Base-by-base conservation (phyloP, 1,284 basidiomycete species). In the Tremellales sp. region DNA sequence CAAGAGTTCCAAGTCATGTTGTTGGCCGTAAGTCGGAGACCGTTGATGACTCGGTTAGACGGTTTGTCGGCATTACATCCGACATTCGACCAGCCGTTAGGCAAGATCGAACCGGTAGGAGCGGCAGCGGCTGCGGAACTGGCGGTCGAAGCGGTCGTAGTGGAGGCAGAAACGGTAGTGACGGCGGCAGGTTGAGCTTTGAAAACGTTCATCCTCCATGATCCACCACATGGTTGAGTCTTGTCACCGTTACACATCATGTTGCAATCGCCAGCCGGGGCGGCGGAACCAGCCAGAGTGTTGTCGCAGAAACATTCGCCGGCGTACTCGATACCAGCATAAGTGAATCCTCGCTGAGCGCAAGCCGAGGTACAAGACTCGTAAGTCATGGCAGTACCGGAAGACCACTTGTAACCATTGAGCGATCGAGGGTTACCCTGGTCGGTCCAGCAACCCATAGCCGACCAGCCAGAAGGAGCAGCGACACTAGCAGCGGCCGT, bases 261-360 rank as follows among this genome's bases (percentile, higher is more conserved):
- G 15, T 42, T 49, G 37, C 58, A 60, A 3, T 47, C 47, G 11
- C 43, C 42, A 22, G 46, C 22, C 4, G 26, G 10, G 3, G 35
- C 17, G 19, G 15, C 40, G n/a, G 26, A 19, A n/a, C n/a, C n/a
- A n/a, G n/a, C n/a, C n/a, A 27, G 35, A 22, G 39, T 27, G 29
- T 52, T 56, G 17, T 46, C 54, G 42, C 59, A 61, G 40, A 40
- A 59, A 36, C 59, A 61, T 43, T 60, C 48, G 6, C 45, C 24
- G 23, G 47, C 51, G 49, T 63, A 62, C 50, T 70, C 63, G 12
- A 52, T 40, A 42, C 60, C 52, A 36, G 55, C 53, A 43, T 49
- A 54, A 13, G 45, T 41, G 54, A 44, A 56, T 22, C 57, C 56
- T 36, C 54, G 51, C 10, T 41, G 35, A n/a, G 36, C 46, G 43